These are phyloP conservation scores for Canna indica DNA, from an alignment of 176 grass and related monocot genomes.

Conservation along the genomic window DNA sequence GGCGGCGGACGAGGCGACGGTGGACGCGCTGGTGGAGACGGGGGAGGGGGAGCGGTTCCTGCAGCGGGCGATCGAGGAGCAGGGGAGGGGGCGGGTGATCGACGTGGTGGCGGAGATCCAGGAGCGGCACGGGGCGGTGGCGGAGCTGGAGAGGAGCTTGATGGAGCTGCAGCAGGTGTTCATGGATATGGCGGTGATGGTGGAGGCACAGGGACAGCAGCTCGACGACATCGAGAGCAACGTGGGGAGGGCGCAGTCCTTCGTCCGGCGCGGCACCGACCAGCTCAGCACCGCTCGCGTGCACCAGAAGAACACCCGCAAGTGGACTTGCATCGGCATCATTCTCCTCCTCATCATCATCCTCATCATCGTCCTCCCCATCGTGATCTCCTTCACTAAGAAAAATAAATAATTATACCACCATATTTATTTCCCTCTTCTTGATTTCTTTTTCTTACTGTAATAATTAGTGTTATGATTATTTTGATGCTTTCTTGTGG, in stretches of 20 bases:
- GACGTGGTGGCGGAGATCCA: slow-evolving; percentile 85
- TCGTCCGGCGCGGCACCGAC: slow-evolving; percentile 46
- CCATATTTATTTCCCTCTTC: too few relatives aligned
- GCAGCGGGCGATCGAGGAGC: slow-evolving; percentile 75
- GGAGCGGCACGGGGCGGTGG: slow-evolving; percentile 74
- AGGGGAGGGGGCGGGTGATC: slow-evolving; percentile 52
- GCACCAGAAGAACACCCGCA: slow-evolving; percentile 56
- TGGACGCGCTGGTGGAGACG: slow-evolving; percentile 53
- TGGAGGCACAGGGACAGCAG: slow-evolving; percentile 77
- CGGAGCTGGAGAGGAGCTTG: slow-evolving; percentile 57
- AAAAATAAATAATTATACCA: slow-evolving; percentile 7
- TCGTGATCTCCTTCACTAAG: slow-evolving; percentile 33
- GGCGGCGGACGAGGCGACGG: slow-evolving; percentile 50
- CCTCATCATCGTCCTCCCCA: slow-evolving; percentile 45
- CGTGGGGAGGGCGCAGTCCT: slow-evolving; percentile 52
- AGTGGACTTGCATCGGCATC: slow-evolving; percentile 70
- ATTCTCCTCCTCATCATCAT: slow-evolving; percentile 44
- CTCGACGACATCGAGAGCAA: slow-evolving; percentile 82
- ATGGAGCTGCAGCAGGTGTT: slow-evolving; percentile 96
- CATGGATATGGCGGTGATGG: slow-evolving; percentile 91
- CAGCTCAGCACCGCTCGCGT: slow-evolving; percentile 59
- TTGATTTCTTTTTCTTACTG: too few relatives aligned
- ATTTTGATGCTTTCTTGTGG: too few relatives aligned
- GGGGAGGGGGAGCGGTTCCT: slow-evolving; percentile 77
- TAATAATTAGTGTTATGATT: too few relatives aligned